Conservation (phyloP, 164 flowering plant species). For the Stephania yunnanensis region DNA sequence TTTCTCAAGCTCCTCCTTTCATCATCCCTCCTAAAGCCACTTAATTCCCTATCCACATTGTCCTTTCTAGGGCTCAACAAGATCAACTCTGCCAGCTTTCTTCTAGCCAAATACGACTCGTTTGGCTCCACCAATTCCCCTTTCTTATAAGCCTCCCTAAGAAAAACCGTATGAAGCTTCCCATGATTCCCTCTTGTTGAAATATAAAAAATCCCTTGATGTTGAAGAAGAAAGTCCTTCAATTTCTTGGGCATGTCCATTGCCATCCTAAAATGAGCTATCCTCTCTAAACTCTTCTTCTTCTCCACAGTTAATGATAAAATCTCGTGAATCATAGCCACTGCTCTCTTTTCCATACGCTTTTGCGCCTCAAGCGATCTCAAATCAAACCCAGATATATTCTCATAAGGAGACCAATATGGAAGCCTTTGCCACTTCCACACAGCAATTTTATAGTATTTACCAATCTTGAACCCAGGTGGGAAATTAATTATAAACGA, state of each 20-base stretch:
- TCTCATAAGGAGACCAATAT: slow-evolving; percentile 97
- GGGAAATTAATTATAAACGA: slow-evolving; percentile 82
- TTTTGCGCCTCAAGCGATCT: slow-evolving; percentile 85
- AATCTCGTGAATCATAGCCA: slow-evolving; percentile 85
- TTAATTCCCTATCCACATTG: slow-evolving; percentile 42
- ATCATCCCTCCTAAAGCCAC: slow-evolving; percentile 40
- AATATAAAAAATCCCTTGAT: slow-evolving; percentile 94
- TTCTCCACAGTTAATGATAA: slow-evolving; percentile 87
- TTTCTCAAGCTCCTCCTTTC: slow-evolving; percentile 21
- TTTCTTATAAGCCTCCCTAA: slow-evolving; percentile 76
- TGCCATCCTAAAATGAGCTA: slow-evolving; percentile 76
- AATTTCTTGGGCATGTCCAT: slow-evolving; percentile 86
- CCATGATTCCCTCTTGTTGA: slow-evolving; percentile 94
- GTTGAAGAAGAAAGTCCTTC: slow-evolving; percentile 86
- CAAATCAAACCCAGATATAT: slow-evolving; percentile 75
- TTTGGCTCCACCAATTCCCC: slow-evolving; percentile 84
- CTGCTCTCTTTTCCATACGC: slow-evolving; percentile 91
- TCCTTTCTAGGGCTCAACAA: slow-evolving; percentile 69
- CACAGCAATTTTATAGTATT: slow-evolving; percentile 79
- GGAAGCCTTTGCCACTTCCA: slow-evolving; percentile 98
- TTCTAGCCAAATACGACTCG: slow-evolving; percentile 81
- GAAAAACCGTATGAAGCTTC: slow-evolving; percentile 89
- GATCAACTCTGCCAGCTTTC: slow-evolving; percentile 62
- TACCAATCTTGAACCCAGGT: slow-evolving; percentile 86
- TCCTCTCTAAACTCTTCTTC: slow-evolving; percentile 88